A percentile compares a stretch with the other conserved stretches of the same genome.
Evolutionary conservation across 106 monocot genomes (phyloP).

Genomic region (Dactylorhiza incarnata): DNA sequence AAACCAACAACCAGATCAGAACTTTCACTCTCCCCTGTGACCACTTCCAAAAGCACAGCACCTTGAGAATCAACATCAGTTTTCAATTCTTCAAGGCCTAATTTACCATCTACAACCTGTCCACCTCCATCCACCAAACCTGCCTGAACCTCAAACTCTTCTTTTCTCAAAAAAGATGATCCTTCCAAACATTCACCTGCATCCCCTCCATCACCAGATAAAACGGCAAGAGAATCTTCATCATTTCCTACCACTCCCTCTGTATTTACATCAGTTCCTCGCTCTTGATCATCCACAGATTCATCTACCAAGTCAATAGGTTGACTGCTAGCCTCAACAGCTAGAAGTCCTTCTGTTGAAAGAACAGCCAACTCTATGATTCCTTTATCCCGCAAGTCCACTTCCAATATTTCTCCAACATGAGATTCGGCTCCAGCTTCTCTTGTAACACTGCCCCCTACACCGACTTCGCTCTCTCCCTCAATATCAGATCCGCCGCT

Average conservation of each 20-base stretch:
- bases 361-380: neutral
- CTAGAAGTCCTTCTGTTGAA: neutral
- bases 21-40: neutral
- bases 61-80: neutral
- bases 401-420: neutral
- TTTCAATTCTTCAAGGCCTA: neutral
- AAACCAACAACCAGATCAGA: neutral
- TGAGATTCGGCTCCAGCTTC: neutral
- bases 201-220: no score
- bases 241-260: neutral
- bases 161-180: neutral
- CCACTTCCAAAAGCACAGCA: neutral
- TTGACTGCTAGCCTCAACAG: neutral
- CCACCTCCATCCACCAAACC: neutral
- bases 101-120: neutral
- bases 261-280: neutral
- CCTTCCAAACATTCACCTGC: neutral
- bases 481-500: neutral
- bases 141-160: neutral
- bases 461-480: neutral
- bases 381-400: neutral
- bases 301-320: neutral
- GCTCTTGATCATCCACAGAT: neutral
- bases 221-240: neutral
- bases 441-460: neutral